phyloP scores from a whole-genome alignment of 208 protist genomes.

The Acanthamoeba sp. region DNA sequence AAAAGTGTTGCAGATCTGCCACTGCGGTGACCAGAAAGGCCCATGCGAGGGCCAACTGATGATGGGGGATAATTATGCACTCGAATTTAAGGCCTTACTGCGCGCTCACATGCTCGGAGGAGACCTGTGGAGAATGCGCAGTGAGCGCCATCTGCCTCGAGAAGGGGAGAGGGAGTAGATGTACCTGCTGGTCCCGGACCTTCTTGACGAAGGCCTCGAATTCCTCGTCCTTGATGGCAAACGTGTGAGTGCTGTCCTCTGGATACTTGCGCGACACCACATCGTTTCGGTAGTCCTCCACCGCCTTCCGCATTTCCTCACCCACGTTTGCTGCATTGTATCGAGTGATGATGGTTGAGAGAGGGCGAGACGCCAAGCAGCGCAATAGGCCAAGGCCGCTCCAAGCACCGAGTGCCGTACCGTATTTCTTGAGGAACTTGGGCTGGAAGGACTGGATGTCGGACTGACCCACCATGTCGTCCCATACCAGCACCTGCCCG shows the following conservation, averaged over 20 bases:
- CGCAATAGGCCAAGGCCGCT: too few relatives aligned
- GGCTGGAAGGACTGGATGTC: slow-evolving; percentile 85
- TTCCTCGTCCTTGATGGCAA: slow-evolving; percentile 84
- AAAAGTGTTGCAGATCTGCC: too few relatives aligned
- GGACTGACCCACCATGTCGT: slow-evolving; percentile 90
- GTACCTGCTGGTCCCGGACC: background rate
- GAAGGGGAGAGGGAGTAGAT: too few relatives aligned
- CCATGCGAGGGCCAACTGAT: too few relatives aligned
- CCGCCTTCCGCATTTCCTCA: slow-evolving; percentile 76
- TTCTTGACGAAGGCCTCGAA: slow-evolving; percentile 60
- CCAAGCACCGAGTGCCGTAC: background rate
- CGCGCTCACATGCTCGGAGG: too few relatives aligned
- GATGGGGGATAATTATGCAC: too few relatives aligned
- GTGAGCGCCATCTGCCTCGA: too few relatives aligned
- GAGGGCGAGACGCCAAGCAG: too few relatives aligned
- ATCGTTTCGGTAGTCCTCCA: slow-evolving; percentile 82
- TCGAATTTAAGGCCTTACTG: too few relatives aligned
- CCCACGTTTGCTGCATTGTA: slow-evolving; percentile 62
- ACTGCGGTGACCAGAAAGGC: too few relatives aligned
- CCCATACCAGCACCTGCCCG: slow-evolving; percentile 91
- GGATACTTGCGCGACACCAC: slow-evolving; percentile 83
- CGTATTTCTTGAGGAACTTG: slow-evolving; percentile 88
- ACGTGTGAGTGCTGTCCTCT: slow-evolving; percentile 72
- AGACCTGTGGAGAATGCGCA: too few relatives aligned
- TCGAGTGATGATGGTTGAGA: too few relatives aligned